Base-by-base conservation (phyloP, 2,329 filamentous ascomycete species). In the Sclerotinia subarctica region DNA sequence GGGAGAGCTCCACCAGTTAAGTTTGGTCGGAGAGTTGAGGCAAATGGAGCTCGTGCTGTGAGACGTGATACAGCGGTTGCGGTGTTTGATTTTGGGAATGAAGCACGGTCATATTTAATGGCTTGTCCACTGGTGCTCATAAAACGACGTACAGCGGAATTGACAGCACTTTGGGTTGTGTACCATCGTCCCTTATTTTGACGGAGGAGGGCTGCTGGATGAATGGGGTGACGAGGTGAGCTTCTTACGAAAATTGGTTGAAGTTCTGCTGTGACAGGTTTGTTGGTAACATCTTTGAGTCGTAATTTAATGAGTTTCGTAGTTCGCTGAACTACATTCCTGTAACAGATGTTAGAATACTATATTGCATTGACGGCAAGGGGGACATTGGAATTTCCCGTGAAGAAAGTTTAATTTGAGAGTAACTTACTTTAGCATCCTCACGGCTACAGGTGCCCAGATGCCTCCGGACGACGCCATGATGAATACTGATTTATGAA, bases 21-120 rank as follows among this genome's bases (percentile, higher is more conserved):
- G 77, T 97, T 98, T 2, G 95, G 95, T 47, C 95, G 90, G 47
- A 99, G 86, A 1, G 94, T 90, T 63, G 89, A 93, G 5, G 93
- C 91, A 78, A 98, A 98, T 0, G 94, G 94, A 42, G 93, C 89
- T 63, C 91, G 88, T 38, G 88, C 88, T 21, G 92, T 88, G 69
- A 91, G 85, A 70, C 88, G 86, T 44, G 82, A 84, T 67, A 90
- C 81, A 26, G 84, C 83, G 24, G 81, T 79, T 32, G 82, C 83
- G 66, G 88, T 82, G 5, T 82, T 81, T 35, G 88, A 89, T 67
- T 82, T 82, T 46, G 85, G 85, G 63, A 85, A 85, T 1, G 82
- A 80, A 35, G 84, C 77, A 58, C 83, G 82, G 62, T 85, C 82
- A 52, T 81, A 82, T 72, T 81, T 83, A 42, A 79, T 78, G 26